Evolutionary conservation across 768 basidiomycete species (phyloP), one percentile per base, ranked within the genome.

Genomic region (Tremella fuciformis): DNA sequence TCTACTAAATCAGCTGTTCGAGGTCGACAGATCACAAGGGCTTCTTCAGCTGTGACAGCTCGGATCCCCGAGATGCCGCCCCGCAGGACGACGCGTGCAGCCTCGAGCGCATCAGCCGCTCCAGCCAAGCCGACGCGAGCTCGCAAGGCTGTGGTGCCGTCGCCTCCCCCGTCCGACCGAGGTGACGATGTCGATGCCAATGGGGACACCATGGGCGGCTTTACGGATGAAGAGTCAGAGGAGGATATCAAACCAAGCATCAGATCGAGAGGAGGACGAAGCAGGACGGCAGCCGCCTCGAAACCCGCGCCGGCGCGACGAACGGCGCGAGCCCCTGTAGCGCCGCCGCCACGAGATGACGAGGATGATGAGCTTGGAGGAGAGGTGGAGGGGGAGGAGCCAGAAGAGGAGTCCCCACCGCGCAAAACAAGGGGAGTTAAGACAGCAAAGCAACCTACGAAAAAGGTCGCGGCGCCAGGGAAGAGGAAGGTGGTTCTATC

Each of bases 141-240:
- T 37, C 51, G 51, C 13, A 52, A 52, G 38, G 25, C 18, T 24
- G 24, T 29, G 8, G 51, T 52, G 7, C 51, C 51, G 3, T 52
- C 51, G 22, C 51, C 51, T 4, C 9, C 51, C 15, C 51, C 34
- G 26, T 52, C 51, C 22, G 51, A 52, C 49, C 4, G 22, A 21
- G 49, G 22, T 29, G 48, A 50, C 24, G 48, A 21, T 15, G 29
- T 6, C 29, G 11, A 11, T 11, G 29, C 6, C 29, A 34, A 34
- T 4, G 29, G 29, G 29, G 29, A 34, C 29, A 11, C 6, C 29
- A 34, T 34, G 29, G 29, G 29, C 4, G 29, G 29, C 29, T 34
- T 34, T 11, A 18, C 42, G 22, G 42, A 46, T 46, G 42, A 46
- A 8, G 42, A 46, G 42, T 46, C 42, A 8, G 42, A 46, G 22